Percentiles rank a stretch among this genome's conserved stretches.
phyloP scores from a whole-genome alignment of 2,329 filamentous ascomycete species.

The Conoideocrella luteorostrata region DNA sequence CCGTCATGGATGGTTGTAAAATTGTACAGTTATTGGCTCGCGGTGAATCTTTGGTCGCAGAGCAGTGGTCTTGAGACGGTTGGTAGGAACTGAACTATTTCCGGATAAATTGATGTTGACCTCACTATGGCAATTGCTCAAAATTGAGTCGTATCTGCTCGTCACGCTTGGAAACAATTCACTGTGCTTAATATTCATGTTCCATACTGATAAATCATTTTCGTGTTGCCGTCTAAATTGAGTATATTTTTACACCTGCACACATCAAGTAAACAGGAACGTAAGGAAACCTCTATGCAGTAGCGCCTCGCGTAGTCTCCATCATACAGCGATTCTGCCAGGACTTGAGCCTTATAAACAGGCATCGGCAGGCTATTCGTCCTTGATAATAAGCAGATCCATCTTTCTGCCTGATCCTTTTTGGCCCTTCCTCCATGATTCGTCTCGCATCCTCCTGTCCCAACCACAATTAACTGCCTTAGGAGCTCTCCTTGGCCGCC shows the following conservation, averaged over 20 bases:
- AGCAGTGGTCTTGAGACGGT: too few species aligned
- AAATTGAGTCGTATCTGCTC: too few species aligned
- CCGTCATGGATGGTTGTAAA: too few species aligned
- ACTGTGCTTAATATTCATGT: too few species aligned
- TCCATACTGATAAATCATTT: not conserved
- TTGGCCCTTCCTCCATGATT: constrained; percentile 1
- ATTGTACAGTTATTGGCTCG: too few species aligned
- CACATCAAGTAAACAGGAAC: constrained; percentile 37
- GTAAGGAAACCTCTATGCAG: constrained; percentile 45
- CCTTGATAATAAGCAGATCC: constrained; percentile 3
- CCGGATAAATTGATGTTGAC: too few species aligned
- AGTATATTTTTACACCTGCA: constrained; percentile 49
- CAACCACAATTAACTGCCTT: constrained; percentile 16
- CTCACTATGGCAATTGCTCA: too few species aligned
- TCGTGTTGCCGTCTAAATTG: constrained; percentile 35
- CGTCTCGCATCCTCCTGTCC: not conserved
- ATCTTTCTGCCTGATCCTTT: constrained; percentile 1
- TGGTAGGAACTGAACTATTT: too few species aligned
- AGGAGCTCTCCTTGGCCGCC: constrained; percentile 49
- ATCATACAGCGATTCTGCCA: constrained; percentile 27
- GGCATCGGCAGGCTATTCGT: constrained; percentile 3
- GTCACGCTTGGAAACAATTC: too few species aligned
- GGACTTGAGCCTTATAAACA: constrained; percentile 10
- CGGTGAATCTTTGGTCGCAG: too few species aligned
- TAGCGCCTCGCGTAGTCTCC: constrained; percentile 32